Evolutionary conservation across 805 yeast species (phyloP).

Genomic region (Kuraishia hungarica): DNA sequence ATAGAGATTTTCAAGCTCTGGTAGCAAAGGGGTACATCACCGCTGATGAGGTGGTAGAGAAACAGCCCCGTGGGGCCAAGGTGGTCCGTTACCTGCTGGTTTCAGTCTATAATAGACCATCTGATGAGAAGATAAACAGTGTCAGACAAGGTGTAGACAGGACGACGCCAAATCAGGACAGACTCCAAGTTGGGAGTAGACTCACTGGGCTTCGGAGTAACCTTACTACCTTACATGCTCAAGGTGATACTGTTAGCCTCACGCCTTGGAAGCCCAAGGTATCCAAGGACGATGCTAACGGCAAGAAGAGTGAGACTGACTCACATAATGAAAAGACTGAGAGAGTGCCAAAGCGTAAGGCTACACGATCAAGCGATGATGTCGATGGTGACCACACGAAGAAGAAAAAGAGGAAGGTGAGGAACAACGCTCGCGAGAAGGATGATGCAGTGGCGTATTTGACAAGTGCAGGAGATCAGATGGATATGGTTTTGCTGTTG

Average conservation of each 20-base stretch:
- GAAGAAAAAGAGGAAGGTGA: background rate
- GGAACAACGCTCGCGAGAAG: background rate
- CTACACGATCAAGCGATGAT: background rate
- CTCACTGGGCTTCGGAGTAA: constrained; percentile 9
- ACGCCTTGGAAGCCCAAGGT: background rate
- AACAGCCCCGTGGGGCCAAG: constrained; percentile 4
- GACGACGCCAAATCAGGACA: background rate
- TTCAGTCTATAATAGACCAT: constrained; percentile 10
- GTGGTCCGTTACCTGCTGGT: constrained; percentile 7
- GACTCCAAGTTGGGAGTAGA: background rate
- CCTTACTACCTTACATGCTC: constrained; percentile 9
- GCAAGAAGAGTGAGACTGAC: no score
- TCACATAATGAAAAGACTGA: background rate
- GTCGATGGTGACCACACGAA: background rate
- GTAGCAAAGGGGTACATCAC: constrained; percentile 17
- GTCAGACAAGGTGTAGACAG: background rate
- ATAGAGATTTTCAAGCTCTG: constrained; percentile 32
- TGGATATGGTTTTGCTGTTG: constrained; percentile 47
- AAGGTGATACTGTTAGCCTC: constrained; percentile 3
- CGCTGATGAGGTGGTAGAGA: constrained; percentile 5
- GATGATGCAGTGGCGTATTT: background rate
- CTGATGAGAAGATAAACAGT: constrained; percentile 6
- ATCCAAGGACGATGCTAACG: constrained; percentile 2
- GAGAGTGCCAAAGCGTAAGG: background rate
- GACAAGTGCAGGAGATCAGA: constrained; percentile 6